Conservation (phyloP, 2,329 filamentous ascomycete genomes). For the Clarireedia sp. region DNA sequence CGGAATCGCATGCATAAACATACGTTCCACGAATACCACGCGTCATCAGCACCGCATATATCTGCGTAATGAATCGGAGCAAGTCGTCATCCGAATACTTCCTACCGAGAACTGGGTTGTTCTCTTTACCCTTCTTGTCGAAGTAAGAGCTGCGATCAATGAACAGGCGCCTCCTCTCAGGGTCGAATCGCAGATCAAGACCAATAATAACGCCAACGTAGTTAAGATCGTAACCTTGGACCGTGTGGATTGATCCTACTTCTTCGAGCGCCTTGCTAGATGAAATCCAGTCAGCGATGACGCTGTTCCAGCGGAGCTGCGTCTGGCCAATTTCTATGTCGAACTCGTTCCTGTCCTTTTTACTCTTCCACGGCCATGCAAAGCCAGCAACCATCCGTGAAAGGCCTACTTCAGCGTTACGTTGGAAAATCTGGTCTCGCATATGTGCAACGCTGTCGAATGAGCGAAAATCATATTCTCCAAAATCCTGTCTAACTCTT, state of each 20-base stretch:
- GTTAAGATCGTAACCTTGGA: constrained; percentile 13
- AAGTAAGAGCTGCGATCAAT: constrained; percentile 13
- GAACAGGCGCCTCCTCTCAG: constrained; percentile 12
- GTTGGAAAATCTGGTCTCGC: constrained; percentile 12
- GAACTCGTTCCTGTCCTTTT: constrained; percentile 11
- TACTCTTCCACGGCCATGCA: constrained; percentile 8
- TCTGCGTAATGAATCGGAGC: constrained; percentile 15
- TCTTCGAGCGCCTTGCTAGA: constrained; percentile 13
- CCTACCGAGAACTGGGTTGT: constrained; percentile 13
- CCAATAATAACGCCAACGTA: constrained; percentile 13
- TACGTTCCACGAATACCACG: too few relatives aligned
- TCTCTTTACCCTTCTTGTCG: constrained; percentile 15
- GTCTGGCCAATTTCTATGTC: constrained; percentile 13
- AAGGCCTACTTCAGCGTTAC: constrained; percentile 11
- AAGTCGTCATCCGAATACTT: constrained; percentile 13
- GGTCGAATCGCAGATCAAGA: constrained; percentile 15
- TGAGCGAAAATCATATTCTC: constrained; percentile 12
- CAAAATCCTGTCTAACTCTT: constrained; percentile 11
- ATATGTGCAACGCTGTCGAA: constrained; percentile 13
- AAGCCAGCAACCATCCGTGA: constrained; percentile 12
- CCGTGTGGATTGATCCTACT: constrained; percentile 14
- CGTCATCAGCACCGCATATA: constrained; percentile 3
- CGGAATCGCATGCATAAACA: too few relatives aligned
- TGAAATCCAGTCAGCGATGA: constrained; percentile 8
- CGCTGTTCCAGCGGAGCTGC: constrained; percentile 11